These are phyloP conservation scores for Penicillium canescens DNA, from an alignment of 495 filamentous ascomycete species.

Conservation along the genomic window DNA sequence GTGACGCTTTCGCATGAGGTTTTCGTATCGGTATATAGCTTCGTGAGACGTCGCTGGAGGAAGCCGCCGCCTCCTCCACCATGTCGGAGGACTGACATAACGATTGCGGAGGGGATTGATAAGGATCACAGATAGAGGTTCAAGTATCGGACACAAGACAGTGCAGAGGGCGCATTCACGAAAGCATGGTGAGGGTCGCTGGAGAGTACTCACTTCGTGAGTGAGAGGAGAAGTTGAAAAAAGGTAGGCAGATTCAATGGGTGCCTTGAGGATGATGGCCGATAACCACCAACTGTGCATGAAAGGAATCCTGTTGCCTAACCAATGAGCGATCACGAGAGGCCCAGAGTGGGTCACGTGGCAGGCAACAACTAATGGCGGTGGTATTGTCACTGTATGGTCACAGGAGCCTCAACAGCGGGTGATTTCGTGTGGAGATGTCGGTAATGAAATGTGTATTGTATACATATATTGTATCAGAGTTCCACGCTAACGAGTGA, in stretches of 20 bases:
- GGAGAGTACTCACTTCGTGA: conserved; percentile 10
- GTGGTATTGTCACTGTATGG: background rate
- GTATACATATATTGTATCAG: background rate
- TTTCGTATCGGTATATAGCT: conserved; percentile 92
- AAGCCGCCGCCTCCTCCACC: conserved; percentile 43
- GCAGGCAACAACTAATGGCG: conserved; percentile 29
- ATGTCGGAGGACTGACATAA: conserved; percentile 52
- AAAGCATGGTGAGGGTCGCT: conserved; percentile 17
- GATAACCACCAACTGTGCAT: conserved; percentile 30
- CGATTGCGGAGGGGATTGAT: conserved; percentile 26
- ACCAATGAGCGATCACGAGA: conserved; percentile 38
- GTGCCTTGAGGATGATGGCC: conserved; percentile 23
- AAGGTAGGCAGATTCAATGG: conserved; percentile 16
- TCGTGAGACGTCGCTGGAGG: conserved; percentile 71
- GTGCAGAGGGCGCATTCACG: conserved; percentile 8
- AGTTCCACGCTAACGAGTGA: background rate
- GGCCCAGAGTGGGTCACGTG: conserved; percentile 30
- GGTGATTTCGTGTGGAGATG: too few relatives aligned
- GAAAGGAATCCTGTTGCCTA: conserved; percentile 53
- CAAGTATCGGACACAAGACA: conserved; percentile 2
- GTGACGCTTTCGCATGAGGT: conserved; percentile 81
- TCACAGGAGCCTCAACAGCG: too few relatives aligned
- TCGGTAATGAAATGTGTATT: too few relatives aligned
- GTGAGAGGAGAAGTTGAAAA: background rate
- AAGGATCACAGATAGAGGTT: conserved; percentile 17